Conservation (phyloP, 305 asterid genomes). For the Euphrasia arctica region DNA sequence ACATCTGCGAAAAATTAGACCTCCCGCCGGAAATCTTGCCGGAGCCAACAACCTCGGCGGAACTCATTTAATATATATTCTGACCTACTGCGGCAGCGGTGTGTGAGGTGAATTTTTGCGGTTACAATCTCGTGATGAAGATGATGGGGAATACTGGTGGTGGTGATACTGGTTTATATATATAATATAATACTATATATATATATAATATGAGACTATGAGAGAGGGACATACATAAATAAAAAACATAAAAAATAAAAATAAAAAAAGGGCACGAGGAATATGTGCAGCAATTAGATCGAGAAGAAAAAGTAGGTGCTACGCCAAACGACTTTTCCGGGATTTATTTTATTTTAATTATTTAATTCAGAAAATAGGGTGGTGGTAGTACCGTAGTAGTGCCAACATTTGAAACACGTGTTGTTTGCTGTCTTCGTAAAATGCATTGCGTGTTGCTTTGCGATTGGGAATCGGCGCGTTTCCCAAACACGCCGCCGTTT, state of each 20-base stretch:
- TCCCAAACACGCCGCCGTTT: not conserved
- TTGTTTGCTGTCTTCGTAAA: conserved; percentile 17
- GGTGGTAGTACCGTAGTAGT: not conserved
- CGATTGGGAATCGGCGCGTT: not conserved
- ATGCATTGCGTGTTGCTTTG: conserved; percentile 26
- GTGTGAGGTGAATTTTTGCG: conserved; percentile 11
- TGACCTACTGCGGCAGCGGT: conserved; percentile 8
- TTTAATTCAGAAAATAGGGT: not conserved
- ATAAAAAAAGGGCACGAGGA: conserved; percentile 42
- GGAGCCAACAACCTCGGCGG: conserved; percentile 41
- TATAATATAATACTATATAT: not conserved
- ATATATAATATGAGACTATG: not conserved
- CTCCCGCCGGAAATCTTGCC: conserved; percentile 29
- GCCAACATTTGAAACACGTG: conserved; percentile 31
- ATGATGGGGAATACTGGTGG: conserved; percentile 9
- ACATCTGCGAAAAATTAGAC: not conserved
- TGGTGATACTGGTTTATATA: conserved; percentile 27
- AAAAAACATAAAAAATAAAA: not conserved
- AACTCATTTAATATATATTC: conserved; percentile 26
- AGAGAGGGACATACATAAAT: not conserved
- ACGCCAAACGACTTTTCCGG: conserved; percentile 17
- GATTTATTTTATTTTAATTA: not conserved
- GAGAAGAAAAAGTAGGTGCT: conserved; percentile 17
- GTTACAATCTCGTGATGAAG: conserved; percentile 7
- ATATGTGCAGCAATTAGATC: conserved; percentile 34